phyloP scores from a whole-genome alignment of 2,329 filamentous ascomycete species.

The Allantophomopsis cytisporea region DNA sequence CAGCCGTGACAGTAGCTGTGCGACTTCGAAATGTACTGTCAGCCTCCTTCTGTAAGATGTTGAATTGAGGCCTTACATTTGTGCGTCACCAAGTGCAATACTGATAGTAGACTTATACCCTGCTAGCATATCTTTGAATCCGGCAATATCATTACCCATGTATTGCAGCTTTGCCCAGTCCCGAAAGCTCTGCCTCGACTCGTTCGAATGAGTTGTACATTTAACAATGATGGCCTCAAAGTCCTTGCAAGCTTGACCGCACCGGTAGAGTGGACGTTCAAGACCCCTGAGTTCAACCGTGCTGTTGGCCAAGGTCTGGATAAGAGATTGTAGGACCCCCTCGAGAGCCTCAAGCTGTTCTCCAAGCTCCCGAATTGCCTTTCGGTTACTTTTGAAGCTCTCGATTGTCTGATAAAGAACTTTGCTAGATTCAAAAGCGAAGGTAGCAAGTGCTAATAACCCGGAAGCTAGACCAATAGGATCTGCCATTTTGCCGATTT shows the following conservation, averaged over 20 bases:
- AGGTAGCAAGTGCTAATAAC: conserved; percentile 20
- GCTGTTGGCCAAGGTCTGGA: conserved; percentile 12
- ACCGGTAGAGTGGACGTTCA: conserved; percentile 24
- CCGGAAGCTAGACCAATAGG: conserved; percentile 23
- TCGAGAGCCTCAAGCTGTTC: conserved; percentile 25
- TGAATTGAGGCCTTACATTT: conserved; percentile 20
- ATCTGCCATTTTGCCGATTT: conserved; percentile 20
- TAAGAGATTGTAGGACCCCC: conserved; percentile 20
- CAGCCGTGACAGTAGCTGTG: conserved; percentile 17
- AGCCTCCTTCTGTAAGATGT: conserved; percentile 1
- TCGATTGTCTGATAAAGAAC: conserved; percentile 22
- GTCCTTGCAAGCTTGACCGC: conserved; percentile 26
- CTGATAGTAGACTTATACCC: conserved; percentile 26
- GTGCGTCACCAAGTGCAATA: conserved; percentile 25
- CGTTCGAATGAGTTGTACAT: conserved; percentile 20
- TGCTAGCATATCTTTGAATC: conserved; percentile 23
- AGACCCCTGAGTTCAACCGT: conserved; percentile 17
- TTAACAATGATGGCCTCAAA: conserved; percentile 24
- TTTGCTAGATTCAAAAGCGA: conserved; percentile 24
- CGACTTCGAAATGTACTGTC: conserved; percentile 13
- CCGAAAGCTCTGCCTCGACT: conserved; percentile 24
- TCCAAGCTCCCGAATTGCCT: conserved; percentile 23
- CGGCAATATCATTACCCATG: conserved; percentile 27
- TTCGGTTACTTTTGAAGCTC: conserved; percentile 22
- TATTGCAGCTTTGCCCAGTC: conserved; percentile 30